Conservation (phyloP, 352 stramenopile genomes). For the Aphanomyces invadans region DNA sequence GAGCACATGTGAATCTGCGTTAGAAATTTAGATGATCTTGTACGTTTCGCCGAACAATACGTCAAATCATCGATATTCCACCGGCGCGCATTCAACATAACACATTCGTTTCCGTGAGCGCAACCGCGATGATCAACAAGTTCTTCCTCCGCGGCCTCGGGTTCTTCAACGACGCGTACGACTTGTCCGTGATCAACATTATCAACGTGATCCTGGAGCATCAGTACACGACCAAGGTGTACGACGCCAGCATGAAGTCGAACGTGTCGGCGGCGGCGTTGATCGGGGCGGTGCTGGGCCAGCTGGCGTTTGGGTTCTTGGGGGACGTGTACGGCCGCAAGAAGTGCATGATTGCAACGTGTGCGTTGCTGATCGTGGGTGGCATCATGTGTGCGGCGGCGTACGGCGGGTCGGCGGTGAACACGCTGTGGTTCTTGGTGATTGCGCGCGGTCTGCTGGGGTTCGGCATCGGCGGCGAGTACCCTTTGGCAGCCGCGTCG, state of each 20-base stretch:
- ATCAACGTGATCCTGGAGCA: conserved; percentile 68
- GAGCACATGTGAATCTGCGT: too few species aligned
- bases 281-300: conserved; percentile 24
- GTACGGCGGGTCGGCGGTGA: conserved; percentile 18
- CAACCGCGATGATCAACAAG: conserved; percentile 35
- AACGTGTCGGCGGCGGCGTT: conserved; percentile 21
- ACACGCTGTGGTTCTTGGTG: conserved; percentile 26
- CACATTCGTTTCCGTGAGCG: neutral
- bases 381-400: conserved; percentile 23
- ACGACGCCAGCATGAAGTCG: conserved; percentile 21
- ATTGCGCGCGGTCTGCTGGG: conserved; percentile 26
- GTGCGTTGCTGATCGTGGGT: conserved; percentile 24
- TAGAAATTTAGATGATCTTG: too few species aligned
- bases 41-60: too few species aligned
- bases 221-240: conserved; percentile 36
- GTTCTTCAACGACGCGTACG: conserved; percentile 72
- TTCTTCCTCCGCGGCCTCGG: conserved; percentile 60
- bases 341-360: conserved; percentile 26
- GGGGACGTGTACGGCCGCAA: conserved; percentile 26
- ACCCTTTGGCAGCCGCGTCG: conserved; percentile 25
- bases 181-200: conserved; percentile 74
- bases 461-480: conserved; percentile 28
- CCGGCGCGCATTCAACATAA: too few species aligned
- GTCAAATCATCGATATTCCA: too few species aligned
- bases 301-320: conserved; percentile 24